Percentiles rank a stretch among this genome's conserved stretches.
These are phyloP conservation scores for Tolypocladium album DNA, from an alignment of 2,329 filamentous ascomycete genomes.

Conservation along the genomic window DNA sequence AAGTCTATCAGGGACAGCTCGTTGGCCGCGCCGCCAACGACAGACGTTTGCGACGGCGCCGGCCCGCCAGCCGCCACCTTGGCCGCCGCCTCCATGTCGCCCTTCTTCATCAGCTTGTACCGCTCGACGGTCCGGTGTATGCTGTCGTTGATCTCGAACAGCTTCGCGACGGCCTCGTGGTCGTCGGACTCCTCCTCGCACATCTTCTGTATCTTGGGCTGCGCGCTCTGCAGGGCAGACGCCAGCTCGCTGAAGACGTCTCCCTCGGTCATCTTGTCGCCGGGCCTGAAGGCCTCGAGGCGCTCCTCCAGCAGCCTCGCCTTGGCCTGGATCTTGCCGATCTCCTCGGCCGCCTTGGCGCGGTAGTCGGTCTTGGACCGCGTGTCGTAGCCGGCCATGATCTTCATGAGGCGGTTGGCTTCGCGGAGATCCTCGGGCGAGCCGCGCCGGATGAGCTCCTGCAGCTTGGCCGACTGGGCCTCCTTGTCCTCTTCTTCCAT, in stretches of 20 bases:
- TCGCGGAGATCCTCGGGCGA: conserved; percentile 90
- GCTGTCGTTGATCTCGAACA: conserved; percentile 96
- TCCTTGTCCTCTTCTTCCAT: conserved; percentile 97
- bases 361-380: conserved; percentile 94
- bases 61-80: conserved; percentile 73
- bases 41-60: conserved; percentile 41
- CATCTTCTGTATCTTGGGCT: conserved; percentile 99
- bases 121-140: conserved; percentile 94
- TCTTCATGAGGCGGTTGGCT: conserved; percentile 95
- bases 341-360: conserved; percentile 93
- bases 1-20: conserved; percentile 94
- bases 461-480: conserved; percentile 94
- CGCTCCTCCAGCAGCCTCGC: conserved; percentile 87
- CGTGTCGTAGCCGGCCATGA: conserved; percentile 97
- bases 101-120: conserved; percentile 93
- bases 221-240: conserved; percentile 78
- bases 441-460: conserved; percentile 88
- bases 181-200: conserved; percentile 98
- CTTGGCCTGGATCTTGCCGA: conserved; percentile 91
- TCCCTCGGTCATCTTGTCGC: conserved; percentile 63
- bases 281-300: conserved; percentile 70
- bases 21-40: conserved; percentile 39
- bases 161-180: conserved; percentile 85
- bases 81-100: conserved; percentile 73
- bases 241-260: conserved; percentile 76